Evolutionary conservation across 306 rosid species (phyloP).

Genomic region (Lablab purpureus): DNA sequence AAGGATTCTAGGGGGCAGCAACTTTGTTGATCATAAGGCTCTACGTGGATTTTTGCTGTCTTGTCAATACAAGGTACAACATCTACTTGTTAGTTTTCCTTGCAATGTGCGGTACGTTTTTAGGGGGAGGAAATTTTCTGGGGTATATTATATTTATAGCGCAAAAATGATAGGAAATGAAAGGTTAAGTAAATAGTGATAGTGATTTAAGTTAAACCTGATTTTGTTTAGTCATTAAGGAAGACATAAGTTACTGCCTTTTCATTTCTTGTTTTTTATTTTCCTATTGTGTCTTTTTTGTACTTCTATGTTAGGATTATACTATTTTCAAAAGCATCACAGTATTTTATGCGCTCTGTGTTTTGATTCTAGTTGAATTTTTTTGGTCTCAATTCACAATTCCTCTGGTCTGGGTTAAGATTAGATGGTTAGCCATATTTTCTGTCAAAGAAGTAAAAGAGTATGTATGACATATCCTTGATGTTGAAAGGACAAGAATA

Average conservation of each 20-base stretch:
- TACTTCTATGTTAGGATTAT: constrained; percentile 10
- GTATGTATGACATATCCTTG: neutral
- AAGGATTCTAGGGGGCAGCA: constrained; percentile 72
- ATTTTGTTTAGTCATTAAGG: constrained; percentile 2
- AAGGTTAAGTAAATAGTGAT: constrained; percentile 6
- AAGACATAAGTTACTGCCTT: neutral
- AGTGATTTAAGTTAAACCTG: neutral
- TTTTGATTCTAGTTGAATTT: neutral
- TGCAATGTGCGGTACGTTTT: neutral
- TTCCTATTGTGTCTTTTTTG: neutral
- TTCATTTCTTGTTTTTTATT: neutral
- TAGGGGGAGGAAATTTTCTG: neutral
- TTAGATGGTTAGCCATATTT: neutral
- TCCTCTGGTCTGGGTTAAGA: neutral
- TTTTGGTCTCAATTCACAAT: neutral
- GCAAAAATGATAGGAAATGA: constrained; percentile 6
- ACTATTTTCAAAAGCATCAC: neutral
- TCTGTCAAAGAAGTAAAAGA: neutral
- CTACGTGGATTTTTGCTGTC: constrained; percentile 69
- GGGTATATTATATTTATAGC: neutral
- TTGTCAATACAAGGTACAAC: constrained; percentile 80
- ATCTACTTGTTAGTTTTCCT: constrained; percentile 3
- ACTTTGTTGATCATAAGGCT: constrained; percentile 69
- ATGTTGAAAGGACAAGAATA: neutral
- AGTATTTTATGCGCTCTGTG: neutral